phyloP scores from a whole-genome alignment of 345 rosid genomes.

The Theobroma cacao region DNA sequence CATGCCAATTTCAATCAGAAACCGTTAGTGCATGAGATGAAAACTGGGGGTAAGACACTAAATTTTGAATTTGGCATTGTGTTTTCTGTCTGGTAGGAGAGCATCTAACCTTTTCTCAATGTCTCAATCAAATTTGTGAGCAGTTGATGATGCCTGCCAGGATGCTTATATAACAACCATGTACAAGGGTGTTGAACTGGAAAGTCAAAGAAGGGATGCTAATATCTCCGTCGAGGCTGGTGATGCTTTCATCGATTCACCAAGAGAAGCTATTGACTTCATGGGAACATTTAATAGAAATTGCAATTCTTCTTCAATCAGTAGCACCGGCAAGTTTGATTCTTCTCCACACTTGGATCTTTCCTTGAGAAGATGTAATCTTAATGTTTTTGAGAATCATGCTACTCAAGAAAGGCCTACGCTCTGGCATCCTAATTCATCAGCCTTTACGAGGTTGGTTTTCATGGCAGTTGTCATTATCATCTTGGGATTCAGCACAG shows the following conservation, averaged over 20 bases:
- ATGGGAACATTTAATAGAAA: slow-evolving; percentile 51
- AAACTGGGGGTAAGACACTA: slow-evolving; percentile 34
- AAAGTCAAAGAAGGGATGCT: slow-evolving; percentile 27
- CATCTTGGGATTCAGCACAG: background rate
- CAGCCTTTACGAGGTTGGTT: slow-evolving; percentile 79
- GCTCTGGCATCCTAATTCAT: slow-evolving; percentile 74
- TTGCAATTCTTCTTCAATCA: slow-evolving; percentile 29
- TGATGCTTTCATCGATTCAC: slow-evolving; percentile 26
- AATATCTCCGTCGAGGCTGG: slow-evolving; percentile 15
- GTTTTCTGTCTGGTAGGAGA: background rate
- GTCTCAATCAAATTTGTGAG: slow-evolving; percentile 18
- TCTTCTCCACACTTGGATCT: slow-evolving; percentile 62
- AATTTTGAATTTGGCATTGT: slow-evolving; percentile 9
- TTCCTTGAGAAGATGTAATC: slow-evolving; percentile 58
- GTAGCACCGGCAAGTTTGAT: slow-evolving; percentile 35
- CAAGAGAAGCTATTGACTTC: slow-evolving; percentile 68
- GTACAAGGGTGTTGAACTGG: slow-evolving; percentile 25
- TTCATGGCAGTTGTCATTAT: background rate
- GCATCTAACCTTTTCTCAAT: slow-evolving; percentile 7
- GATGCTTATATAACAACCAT: slow-evolving; percentile 14
- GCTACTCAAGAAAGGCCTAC: slow-evolving; percentile 43
- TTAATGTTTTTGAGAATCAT: slow-evolving; percentile 39
- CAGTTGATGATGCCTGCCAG: slow-evolving; percentile 21
- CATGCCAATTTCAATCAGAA: slow-evolving; percentile 18
- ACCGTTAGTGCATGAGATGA: slow-evolving; percentile 26